Evolutionary conservation across 768 basidiomycete species (phyloP).

Genomic region (Boletus huronensis): DNA sequence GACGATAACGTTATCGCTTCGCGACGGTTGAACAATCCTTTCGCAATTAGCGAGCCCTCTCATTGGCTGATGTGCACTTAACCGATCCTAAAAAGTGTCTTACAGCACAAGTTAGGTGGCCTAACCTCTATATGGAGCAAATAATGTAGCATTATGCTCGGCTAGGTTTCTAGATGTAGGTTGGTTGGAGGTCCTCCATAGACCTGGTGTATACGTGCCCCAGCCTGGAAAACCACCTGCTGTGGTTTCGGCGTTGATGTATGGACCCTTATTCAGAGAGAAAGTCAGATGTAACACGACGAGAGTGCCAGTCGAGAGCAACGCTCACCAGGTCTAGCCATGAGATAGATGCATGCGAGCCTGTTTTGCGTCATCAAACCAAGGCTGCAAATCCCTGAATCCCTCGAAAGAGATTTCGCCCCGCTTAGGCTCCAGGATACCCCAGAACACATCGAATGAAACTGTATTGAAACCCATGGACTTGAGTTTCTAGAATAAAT

Average conservation of each 20-base stretch:
- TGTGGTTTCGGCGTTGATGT: slow-evolving; percentile 35
- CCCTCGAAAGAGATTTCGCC: slow-evolving; percentile 53
- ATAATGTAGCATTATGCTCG: too few species aligned
- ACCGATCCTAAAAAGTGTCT: too few species aligned
- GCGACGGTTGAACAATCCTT: too few species aligned
- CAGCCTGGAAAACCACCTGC: slow-evolving; percentile 50
- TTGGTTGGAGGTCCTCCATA: slow-evolving; percentile 48
- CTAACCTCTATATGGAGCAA: too few species aligned
- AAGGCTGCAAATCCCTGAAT: slow-evolving; percentile 35
- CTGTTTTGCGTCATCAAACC: slow-evolving; percentile 28
- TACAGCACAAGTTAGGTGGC: too few species aligned
- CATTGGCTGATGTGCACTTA: too few species aligned
- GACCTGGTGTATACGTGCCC: slow-evolving; percentile 52
- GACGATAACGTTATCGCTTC: too few species aligned
- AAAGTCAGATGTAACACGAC: neutral
- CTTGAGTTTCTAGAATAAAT: slow-evolving; percentile 61
- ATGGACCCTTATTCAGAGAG: slow-evolving; percentile 16
- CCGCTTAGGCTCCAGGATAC: slow-evolving; percentile 38
- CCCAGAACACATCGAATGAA: slow-evolving; percentile 61
- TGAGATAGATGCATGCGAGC: slow-evolving; percentile 28
- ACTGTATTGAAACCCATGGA: slow-evolving; percentile 39
- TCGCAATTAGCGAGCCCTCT: too few species aligned
- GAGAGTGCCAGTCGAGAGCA: neutral
- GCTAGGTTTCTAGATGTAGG: too few species aligned
- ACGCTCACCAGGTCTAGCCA: slow-evolving; percentile 25